phyloP scores from a whole-genome alignment of 345 rosid species.

The Bruguiera sexangula region DNA sequence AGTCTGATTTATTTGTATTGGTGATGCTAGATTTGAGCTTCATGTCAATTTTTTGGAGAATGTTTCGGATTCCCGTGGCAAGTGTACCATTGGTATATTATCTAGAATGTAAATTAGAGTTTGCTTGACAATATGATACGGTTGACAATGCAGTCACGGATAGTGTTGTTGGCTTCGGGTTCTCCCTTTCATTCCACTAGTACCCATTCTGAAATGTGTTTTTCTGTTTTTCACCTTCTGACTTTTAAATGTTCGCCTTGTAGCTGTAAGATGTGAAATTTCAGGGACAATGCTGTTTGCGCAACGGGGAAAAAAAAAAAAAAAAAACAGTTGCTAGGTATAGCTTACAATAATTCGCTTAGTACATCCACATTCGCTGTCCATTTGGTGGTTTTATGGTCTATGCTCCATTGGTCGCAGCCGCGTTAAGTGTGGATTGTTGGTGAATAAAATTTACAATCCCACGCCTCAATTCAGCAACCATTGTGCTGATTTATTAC shows the following conservation, averaged over 20 bases:
- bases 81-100: constrained; percentile 21
- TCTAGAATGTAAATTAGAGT: constrained; percentile 36
- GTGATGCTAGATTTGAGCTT: constrained; percentile 10
- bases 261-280: constrained; percentile 9
- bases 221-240: not conserved
- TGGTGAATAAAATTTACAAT: too few species aligned
- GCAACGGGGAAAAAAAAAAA: too few species aligned
- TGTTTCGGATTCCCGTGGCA: constrained; percentile 21
- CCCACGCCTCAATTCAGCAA: too few species aligned
- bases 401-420: too few species aligned
- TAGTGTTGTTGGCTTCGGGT: constrained; percentile 14
- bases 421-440: too few species aligned
- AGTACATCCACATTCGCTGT: too few species aligned
- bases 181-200: constrained; percentile 4
- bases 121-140: constrained; percentile 23
- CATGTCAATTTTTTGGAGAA: constrained; percentile 7
- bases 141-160: constrained; percentile 9
- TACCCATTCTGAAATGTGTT: not conserved
- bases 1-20: constrained; percentile 5
- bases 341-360: too few species aligned
- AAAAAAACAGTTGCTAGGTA: too few species aligned
- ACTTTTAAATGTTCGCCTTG: constrained; percentile 2
- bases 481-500: too few species aligned
- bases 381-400: too few species aligned
- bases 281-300: too few species aligned